phyloP scores from a whole-genome alignment of 2,329 filamentous ascomycete species.

The Triangularia verruculosa region DNA sequence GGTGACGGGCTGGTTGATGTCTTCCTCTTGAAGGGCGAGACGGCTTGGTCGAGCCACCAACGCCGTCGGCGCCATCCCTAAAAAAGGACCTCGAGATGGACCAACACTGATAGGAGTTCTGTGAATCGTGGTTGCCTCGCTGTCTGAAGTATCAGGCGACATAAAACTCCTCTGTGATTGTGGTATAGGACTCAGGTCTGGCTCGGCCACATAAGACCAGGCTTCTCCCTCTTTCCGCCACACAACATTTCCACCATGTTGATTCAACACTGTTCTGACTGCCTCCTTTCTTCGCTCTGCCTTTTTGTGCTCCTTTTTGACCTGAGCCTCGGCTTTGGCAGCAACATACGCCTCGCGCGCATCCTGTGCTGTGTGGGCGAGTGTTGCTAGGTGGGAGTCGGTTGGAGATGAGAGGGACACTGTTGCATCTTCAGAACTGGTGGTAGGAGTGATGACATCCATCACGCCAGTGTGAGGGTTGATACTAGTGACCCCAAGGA shows the following conservation, averaged over 20 bases:
- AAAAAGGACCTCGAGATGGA: slow-evolving; percentile 34
- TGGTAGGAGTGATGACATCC: slow-evolving; percentile 49
- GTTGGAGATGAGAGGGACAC: slow-evolving; percentile 20
- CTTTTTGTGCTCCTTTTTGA: slow-evolving; percentile 38
- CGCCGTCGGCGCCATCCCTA: slow-evolving; percentile 31
- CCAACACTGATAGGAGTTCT: background rate
- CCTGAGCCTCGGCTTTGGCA: slow-evolving; percentile 34
- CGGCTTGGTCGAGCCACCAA: slow-evolving; percentile 13
- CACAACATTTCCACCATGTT: slow-evolving; percentile 33
- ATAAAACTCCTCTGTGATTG: slow-evolving; percentile 36
- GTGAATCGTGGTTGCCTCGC: slow-evolving; percentile 14
- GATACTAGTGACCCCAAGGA: slow-evolving; percentile 55
- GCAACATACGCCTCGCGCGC: slow-evolving; percentile 36
- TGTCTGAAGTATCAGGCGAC: slow-evolving; percentile 28
- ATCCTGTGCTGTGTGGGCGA: slow-evolving; percentile 33
- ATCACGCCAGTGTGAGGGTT: slow-evolving; percentile 56
- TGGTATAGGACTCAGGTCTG: slow-evolving; percentile 48
- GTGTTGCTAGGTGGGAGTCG: slow-evolving; percentile 13
- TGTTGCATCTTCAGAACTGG: slow-evolving; percentile 41
- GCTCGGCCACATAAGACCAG: slow-evolving; percentile 52
- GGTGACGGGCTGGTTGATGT: background rate
- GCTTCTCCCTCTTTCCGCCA: slow-evolving; percentile 47
- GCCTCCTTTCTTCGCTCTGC: slow-evolving; percentile 42
- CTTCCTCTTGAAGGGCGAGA: slow-evolving; percentile 5
- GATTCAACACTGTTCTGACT: slow-evolving; percentile 30